Evolutionary conservation across 345 rosid genomes (phyloP).

Genomic region (Combretum micranthum): DNA sequence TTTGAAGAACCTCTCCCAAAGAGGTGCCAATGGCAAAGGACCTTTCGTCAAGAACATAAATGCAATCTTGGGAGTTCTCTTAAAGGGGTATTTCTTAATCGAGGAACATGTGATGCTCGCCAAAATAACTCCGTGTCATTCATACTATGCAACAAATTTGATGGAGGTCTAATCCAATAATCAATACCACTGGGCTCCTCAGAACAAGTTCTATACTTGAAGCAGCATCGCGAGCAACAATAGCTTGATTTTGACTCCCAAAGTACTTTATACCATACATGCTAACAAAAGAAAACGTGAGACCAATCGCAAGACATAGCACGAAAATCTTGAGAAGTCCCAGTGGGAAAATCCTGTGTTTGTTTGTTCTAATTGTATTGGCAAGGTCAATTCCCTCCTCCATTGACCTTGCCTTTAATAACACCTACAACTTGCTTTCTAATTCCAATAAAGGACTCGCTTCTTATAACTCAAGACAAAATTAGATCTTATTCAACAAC

Average conservation of each 20-base stretch:
- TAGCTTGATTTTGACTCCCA: slow-evolving; percentile 12
- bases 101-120: slow-evolving; percentile 39
- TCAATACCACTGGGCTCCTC: slow-evolving; percentile 10
- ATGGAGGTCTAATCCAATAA: slow-evolving; percentile 14
- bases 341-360: slow-evolving; percentile 16
- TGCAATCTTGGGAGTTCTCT: slow-evolving; percentile 38
- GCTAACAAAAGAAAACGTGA: slow-evolving; percentile 21
- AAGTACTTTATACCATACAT: slow-evolving; percentile 22
- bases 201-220: slow-evolving; percentile 11
- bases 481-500: no score
- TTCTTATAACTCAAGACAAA: no score
- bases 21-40: slow-evolving; percentile 35
- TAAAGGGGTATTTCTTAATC: slow-evolving; percentile 28
- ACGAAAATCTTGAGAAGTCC: slow-evolving; percentile 21
- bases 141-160: slow-evolving; percentile 19
- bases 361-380: slow-evolving; percentile 1
- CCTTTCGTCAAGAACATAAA: slow-evolving; percentile 48
- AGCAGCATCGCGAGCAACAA: not conserved
- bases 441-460: no score
- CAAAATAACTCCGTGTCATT: slow-evolving; percentile 37
- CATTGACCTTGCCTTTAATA: slow-evolving; percentile 1
- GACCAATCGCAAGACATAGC: slow-evolving; percentile 23
- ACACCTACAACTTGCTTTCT: not conserved
- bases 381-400: slow-evolving; percentile 15
- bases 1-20: slow-evolving; percentile 40